phyloP scores from a whole-genome alignment of 805 yeast genomes.

The Metschnikowia borealis region DNA sequence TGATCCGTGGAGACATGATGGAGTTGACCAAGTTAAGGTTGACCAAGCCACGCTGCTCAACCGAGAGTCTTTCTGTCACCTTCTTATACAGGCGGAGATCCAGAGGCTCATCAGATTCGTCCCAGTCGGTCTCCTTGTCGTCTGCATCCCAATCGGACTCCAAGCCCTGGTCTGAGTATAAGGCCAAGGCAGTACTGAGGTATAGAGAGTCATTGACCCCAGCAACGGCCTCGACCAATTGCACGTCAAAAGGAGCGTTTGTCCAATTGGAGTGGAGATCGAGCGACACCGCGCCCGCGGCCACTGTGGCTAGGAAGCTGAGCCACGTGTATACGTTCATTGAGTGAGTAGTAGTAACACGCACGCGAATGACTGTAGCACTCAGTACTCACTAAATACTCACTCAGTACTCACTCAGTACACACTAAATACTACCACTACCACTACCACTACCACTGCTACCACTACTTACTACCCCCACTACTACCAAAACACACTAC shows the following conservation, averaged over 20 bases:
- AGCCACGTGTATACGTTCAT: not conserved
- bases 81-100: slow-evolving; percentile 1
- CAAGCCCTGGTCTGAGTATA: slow-evolving; percentile 5
- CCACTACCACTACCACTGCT: no score
- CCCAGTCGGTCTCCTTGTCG: not conserved
- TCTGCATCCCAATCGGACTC: slow-evolving; percentile 13
- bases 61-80: slow-evolving; percentile 1
- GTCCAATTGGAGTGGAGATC: slow-evolving; percentile 14
- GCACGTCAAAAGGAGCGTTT: slow-evolving; percentile 13
- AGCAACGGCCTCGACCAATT: slow-evolving; percentile 16
- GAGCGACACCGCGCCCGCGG: slow-evolving; percentile 6
- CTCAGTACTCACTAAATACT: no score
- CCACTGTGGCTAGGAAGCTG: not conserved
- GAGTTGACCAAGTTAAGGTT: slow-evolving; percentile 46
- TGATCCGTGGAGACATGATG: slow-evolving; percentile 56
- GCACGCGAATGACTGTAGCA: not conserved
- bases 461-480: no score
- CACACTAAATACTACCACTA: no score
- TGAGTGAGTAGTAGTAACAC: not conserved
- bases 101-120: not conserved
- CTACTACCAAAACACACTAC: no score
- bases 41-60: slow-evolving; percentile 22
- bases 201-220: slow-evolving; percentile 13
- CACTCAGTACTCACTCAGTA: no score
- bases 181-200: slow-evolving; percentile 1